phyloP scores from a whole-genome alignment of 805 yeast species.

The Kodamaea kakaduensis region DNA sequence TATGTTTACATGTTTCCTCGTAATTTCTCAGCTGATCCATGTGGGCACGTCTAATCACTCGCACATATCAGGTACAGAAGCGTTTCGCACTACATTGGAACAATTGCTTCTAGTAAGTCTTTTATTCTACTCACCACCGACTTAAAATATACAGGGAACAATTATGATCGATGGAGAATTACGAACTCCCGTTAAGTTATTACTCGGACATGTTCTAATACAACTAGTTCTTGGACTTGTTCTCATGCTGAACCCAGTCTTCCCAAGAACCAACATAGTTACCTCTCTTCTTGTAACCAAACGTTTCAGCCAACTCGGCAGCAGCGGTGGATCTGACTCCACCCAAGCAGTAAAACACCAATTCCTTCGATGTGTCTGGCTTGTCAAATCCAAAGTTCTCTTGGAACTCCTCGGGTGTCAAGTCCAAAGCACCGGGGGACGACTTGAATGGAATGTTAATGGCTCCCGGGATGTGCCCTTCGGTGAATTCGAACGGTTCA shows the following conservation, averaged over 20 bases:
- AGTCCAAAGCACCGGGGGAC: conserved; percentile 87
- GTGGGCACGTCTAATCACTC: too few relatives aligned
- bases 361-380: conserved; percentile 65
- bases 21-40: too few relatives aligned
- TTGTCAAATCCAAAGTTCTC: conserved; percentile 78
- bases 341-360: conserved; percentile 87
- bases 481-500: conserved; percentile 76
- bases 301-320: conserved; percentile 85
- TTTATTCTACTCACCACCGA: too few relatives aligned
- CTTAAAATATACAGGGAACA: too few relatives aligned
- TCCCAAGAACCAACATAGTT: conserved; percentile 83
- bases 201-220: too few relatives aligned
- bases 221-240: conserved; percentile 1
- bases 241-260: conserved; percentile 64
- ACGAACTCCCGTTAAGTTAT: too few relatives aligned
- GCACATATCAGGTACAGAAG: too few relatives aligned
- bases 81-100: too few relatives aligned
- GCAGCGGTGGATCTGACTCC: conserved; percentile 91
- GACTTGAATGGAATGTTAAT: conserved; percentile 86
- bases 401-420: conserved; percentile 73
- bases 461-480: conserved; percentile 80
- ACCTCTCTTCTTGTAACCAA: conserved; percentile 80
- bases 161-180: too few relatives aligned
- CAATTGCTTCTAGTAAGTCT: too few relatives aligned
- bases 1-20: too few relatives aligned